These are phyloP conservation scores for Nicotiana paniculata DNA, from an alignment of 257 asterid species.

Conservation along the genomic window DNA sequence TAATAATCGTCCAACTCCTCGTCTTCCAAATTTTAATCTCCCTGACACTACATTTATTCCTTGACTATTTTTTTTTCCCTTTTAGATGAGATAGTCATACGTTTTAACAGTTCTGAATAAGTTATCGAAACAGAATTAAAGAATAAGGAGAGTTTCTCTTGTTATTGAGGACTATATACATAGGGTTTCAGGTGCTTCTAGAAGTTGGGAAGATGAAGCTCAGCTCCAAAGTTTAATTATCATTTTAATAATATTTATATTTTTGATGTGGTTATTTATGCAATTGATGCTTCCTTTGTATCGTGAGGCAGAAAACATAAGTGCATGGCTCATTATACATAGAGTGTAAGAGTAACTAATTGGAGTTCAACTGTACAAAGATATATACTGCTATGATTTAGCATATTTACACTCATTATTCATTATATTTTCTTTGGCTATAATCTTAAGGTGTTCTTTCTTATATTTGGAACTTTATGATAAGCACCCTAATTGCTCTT, in stretches of 20 bases:
- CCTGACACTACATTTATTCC: constrained; percentile 15
- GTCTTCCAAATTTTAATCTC: constrained; percentile 11
- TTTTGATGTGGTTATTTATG: constrained; percentile 2
- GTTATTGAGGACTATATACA: background rate
- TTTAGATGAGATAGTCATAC: background rate
- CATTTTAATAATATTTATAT: background rate
- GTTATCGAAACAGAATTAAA: background rate
- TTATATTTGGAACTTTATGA: background rate
- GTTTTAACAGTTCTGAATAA: background rate
- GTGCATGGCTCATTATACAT: constrained; percentile 5
- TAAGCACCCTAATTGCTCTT: background rate
- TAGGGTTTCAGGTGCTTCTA: background rate
- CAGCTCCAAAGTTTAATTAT: background rate
- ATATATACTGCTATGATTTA: background rate
- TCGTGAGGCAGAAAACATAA: background rate
- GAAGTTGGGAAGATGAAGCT: background rate
- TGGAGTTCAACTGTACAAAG: constrained; percentile 8
- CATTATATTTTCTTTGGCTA: background rate
- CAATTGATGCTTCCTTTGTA: constrained; percentile 2
- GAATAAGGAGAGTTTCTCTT: background rate
- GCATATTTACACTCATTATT: background rate
- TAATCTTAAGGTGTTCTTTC: background rate
- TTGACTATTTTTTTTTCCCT: background rate
- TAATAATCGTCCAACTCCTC: constrained; percentile 15
- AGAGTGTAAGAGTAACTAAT: constrained; percentile 3